phyloP scores from a whole-genome alignment of 345 rosid species.

The Erysimum cheiranthoides region DNA sequence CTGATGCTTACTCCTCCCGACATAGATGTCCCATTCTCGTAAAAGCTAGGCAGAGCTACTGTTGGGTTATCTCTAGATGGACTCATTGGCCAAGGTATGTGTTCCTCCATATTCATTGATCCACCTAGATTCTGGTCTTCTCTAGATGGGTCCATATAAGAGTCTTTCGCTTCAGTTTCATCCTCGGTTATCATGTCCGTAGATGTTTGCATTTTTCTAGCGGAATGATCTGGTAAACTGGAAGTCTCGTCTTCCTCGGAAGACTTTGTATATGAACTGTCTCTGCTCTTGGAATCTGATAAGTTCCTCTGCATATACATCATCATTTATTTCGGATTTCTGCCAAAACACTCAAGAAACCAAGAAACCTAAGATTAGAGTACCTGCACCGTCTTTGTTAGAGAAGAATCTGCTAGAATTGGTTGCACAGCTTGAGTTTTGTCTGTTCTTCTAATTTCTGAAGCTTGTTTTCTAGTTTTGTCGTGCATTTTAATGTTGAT shows the following conservation, averaged over 20 bases:
- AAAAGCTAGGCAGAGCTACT: conserved; percentile 8
- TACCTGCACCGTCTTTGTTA: conserved; percentile 31
- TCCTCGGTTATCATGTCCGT: conserved; percentile 27
- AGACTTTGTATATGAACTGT: conserved; percentile 24
- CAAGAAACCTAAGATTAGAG: conserved; percentile 14
- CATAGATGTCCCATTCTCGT: conserved; percentile 40
- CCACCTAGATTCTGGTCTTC: conserved; percentile 26
- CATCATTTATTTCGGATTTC: conserved; percentile 1
- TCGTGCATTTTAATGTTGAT: conserved; percentile 67
- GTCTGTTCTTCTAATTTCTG: conserved; percentile 14
- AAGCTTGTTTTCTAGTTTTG: conserved; percentile 61
- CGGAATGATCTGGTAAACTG: conserved; percentile 10
- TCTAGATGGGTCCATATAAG: neutral
- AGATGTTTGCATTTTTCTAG: conserved; percentile 30
- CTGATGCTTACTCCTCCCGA: conserved; percentile 22
- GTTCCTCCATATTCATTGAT: conserved; percentile 29
- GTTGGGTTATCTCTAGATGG: conserved; percentile 26
- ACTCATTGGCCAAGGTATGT: conserved; percentile 39
- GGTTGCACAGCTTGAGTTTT: conserved; percentile 29
- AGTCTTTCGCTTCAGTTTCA: conserved; percentile 19
- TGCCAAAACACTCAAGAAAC: conserved; percentile 18
- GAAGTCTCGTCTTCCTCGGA: conserved; percentile 30
- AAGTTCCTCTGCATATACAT: conserved; percentile 37
- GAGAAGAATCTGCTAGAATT: conserved; percentile 15
- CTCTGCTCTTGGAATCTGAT: conserved; percentile 35